Evolutionary conservation across 2,329 filamentous ascomycete genomes (phyloP).

Genomic region (Xylariaceae sp.): DNA sequence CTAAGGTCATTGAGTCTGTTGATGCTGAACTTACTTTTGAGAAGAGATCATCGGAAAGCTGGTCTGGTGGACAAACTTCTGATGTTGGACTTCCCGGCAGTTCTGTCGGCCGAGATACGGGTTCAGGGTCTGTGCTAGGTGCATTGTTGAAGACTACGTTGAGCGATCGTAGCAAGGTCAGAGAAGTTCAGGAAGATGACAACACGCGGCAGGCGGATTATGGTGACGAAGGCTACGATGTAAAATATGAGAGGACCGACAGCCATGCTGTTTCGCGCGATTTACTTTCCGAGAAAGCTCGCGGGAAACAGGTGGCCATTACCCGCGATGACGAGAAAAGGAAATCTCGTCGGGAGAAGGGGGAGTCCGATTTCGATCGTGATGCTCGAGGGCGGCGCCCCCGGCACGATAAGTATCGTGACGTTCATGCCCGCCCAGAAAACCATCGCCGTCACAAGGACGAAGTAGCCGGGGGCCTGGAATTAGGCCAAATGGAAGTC

Average conservation of each 20-base stretch:
- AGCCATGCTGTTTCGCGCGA: conserved; percentile 30
- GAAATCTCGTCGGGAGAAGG: conserved; percentile 21
- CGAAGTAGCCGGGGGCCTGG: conserved; percentile 16
- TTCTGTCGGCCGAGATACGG: conserved; percentile 43
- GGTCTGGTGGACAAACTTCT: conserved; percentile 41
- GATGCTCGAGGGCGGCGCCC: conserved; percentile 22
- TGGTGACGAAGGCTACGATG: conserved; percentile 18
- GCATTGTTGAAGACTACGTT: conserved; percentile 40
- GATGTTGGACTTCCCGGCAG: conserved; percentile 45
- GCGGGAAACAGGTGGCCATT: conserved; percentile 21
- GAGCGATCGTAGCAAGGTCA: conserved; percentile 28
- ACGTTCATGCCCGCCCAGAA: conserved; percentile 30
- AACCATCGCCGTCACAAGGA: conserved; percentile 22
- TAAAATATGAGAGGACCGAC: conserved; percentile 24
- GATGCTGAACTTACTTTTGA: conserved; percentile 36
- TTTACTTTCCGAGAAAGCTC: conserved; percentile 24
- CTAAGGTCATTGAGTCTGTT: conserved; percentile 57
- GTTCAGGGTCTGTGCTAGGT: conserved; percentile 46
- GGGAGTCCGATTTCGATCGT: conserved; percentile 17
- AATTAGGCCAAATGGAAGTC: conserved; percentile 30
- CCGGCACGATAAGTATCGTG: conserved; percentile 26
- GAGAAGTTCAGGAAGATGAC: conserved; percentile 32
- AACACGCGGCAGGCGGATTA: conserved; percentile 30
- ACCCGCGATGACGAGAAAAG: conserved; percentile 22
- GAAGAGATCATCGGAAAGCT: conserved; percentile 33